These are phyloP conservation scores for Pyrus betulifolia DNA, from an alignment of 306 rosid species.

Conservation along the genomic window DNA sequence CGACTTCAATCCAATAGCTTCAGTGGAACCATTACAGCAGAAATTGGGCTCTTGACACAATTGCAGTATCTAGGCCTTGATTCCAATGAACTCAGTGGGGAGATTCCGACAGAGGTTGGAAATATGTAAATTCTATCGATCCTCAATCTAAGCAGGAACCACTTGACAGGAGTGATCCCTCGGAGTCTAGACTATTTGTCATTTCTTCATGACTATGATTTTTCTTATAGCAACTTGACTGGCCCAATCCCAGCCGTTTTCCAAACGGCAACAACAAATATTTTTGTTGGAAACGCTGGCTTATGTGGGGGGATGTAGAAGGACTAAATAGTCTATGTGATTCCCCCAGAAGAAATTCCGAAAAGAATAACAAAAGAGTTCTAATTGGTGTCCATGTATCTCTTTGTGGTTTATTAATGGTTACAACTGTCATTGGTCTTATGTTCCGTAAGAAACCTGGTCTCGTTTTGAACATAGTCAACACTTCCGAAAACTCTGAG, in stretches of 20 bases:
- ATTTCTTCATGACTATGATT: slow-evolving; percentile 30
- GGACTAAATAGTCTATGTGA: not conserved
- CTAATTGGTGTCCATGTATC: not conserved
- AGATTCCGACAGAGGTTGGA: too few relatives aligned
- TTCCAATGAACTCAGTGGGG: slow-evolving; percentile 37
- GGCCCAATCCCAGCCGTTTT: slow-evolving; percentile 41
- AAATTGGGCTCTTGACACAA: not conserved
- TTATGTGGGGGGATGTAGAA: not conserved
- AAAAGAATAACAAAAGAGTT: not conserved
- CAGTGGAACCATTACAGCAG: not conserved
- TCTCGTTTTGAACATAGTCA: not conserved
- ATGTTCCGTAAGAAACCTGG: not conserved
- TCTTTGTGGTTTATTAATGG: slow-evolving; percentile 15
- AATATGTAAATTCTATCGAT: too few relatives aligned
- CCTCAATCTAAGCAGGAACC: not conserved
- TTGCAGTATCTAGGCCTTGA: slow-evolving; percentile 9
- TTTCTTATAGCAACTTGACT: slow-evolving; percentile 43
- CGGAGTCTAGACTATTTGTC: not conserved
- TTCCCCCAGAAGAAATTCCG: too few relatives aligned
- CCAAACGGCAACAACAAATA: too few relatives aligned
- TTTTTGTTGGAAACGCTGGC: not conserved
- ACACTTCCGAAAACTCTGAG: not conserved
- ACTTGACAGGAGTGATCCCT: slow-evolving; percentile 32
- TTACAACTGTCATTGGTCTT: not conserved
- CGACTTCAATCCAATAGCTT: not conserved